These are phyloP conservation scores for Diplodia seriata DNA, from an alignment of 2,329 filamentous ascomycete genomes.

Conservation along the genomic window DNA sequence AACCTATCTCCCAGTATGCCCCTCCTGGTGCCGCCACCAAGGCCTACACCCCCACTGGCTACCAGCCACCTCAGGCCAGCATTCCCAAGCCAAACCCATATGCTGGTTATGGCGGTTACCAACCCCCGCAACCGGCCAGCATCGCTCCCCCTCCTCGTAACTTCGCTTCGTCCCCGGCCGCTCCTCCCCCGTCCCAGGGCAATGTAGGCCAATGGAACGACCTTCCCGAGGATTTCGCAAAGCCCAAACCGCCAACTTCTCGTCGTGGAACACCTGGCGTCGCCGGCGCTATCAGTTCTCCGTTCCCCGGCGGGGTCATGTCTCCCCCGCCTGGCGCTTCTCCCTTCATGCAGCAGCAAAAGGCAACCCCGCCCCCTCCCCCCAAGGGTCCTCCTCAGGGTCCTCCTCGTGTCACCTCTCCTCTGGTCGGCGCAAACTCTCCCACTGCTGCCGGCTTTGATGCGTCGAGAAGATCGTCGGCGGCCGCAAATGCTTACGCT, in stretches of 20 bases:
- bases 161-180: constrained; percentile 68
- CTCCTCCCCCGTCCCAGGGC: constrained; percentile 71
- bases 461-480: constrained; percentile 55
- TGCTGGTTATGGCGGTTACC: constrained; percentile 47
- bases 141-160: constrained; percentile 69
- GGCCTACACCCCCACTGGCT: constrained; percentile 59
- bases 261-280: constrained; percentile 75
- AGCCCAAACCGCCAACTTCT: constrained; percentile 61
- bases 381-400: constrained; percentile 71
- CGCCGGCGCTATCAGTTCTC: constrained; percentile 70
- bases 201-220: constrained; percentile 92
- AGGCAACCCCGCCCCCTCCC: constrained; percentile 76
- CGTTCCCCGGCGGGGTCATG: constrained; percentile 68
- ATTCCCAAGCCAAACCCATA: constrained; percentile 46
- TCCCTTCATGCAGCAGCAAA: constrained; percentile 64
- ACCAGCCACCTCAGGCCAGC: constrained; percentile 54
- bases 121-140: constrained; percentile 51
- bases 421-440: constrained; percentile 61
- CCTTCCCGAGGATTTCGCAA: constrained; percentile 74
- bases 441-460: constrained; percentile 48
- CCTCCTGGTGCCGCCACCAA: constrained; percentile 45
- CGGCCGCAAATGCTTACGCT: constrained; percentile 68
- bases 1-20: constrained; percentile 46
- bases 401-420: constrained; percentile 73
- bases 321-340: constrained; percentile 64